Base-by-base conservation (phyloP, 1,284 basidiomycete genomes). In the Rhodotorula sp. region DNA sequence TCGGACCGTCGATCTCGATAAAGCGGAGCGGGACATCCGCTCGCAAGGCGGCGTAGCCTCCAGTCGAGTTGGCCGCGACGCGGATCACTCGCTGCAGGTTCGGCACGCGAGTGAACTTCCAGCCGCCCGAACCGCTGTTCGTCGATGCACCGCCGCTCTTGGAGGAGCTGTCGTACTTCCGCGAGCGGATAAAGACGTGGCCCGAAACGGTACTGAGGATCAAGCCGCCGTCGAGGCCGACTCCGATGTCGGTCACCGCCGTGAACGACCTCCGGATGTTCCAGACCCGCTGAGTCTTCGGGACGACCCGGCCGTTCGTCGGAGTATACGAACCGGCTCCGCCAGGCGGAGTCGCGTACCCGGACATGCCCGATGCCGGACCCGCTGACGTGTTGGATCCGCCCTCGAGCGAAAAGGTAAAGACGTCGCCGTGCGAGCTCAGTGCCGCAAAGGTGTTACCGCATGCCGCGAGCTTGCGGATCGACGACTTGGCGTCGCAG, bases 131-230 rank as follows among this genome's bases (percentile, higher is more conserved):
- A 30, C 30, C 22, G 15, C 61, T 57, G 24, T 33, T 20, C 42
- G 17, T 26, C 5, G 42, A 44, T 15, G 37, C 1, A 60, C 37
- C 12, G 8, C 64, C 44, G 6, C 56, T 42, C 44, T 60, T 61
- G 73, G 76, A 66, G 18, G 62, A 59, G 26, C 63, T 51, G 42
- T 68, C 69, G 24, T 67, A 60, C 45, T 58, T 62, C 61, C 68
- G 30, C 69, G 77, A 49, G 37, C 92, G 88, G 30, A 95, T 86
- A 77, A 91, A 98, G 44, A 97, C 94, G 77, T 98, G 94, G 0
- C 95, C 95, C 1, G 94, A 94, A 75, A 90, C 88, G 0, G 95
- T 98, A 81, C 93, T 96, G 55, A 98, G 85, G 77, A 97, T 89
- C 77, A 98, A 86, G 12, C 90, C 87, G 3, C 94, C 93, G 75